phyloP scores from a whole-genome alignment of 805 yeast genomes.

The Candida ponderosae region DNA sequence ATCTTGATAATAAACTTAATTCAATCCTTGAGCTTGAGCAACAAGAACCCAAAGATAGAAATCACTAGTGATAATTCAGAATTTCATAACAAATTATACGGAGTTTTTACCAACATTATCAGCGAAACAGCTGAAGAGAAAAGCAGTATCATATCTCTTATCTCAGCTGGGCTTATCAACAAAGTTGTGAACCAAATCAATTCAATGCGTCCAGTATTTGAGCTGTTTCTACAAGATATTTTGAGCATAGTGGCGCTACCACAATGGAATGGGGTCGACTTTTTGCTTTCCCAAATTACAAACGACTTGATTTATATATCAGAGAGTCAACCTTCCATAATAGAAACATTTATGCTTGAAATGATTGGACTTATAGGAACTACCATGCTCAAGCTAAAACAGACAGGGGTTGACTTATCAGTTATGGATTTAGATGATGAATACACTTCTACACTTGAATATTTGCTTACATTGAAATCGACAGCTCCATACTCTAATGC shows the following conservation, averaged over 20 bases:
- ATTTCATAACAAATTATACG: conserved; percentile 5
- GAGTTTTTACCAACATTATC: neutral
- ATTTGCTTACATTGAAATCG: neutral
- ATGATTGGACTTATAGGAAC: conserved; percentile 55
- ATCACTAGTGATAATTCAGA: conserved; percentile 4
- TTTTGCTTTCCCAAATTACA: conserved; percentile 37
- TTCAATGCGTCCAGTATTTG: conserved; percentile 32
- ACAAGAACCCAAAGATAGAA: conserved; percentile 9
- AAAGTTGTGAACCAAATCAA: conserved; percentile 25
- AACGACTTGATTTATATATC: conserved; percentile 32
- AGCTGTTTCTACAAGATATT: conserved; percentile 50
- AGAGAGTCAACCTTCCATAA: conserved; percentile 27
- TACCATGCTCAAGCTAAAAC: conserved; percentile 31
- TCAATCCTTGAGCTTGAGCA: conserved; percentile 27
- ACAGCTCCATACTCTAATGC: neutral
- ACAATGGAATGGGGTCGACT: conserved; percentile 56
- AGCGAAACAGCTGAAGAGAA: conserved; percentile 4
- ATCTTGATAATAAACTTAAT: conserved; percentile 35
- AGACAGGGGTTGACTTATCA: conserved; percentile 6
- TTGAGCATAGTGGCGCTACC: conserved; percentile 40
- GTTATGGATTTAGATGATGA: neutral
- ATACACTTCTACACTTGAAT: neutral
- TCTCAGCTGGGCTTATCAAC: conserved; percentile 17
- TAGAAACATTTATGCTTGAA: conserved; percentile 50
- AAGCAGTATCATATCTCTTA: conserved; percentile 2